These are phyloP conservation scores for Barnettozyma populi DNA, from an alignment of 805 yeast species.

Conservation along the genomic window DNA sequence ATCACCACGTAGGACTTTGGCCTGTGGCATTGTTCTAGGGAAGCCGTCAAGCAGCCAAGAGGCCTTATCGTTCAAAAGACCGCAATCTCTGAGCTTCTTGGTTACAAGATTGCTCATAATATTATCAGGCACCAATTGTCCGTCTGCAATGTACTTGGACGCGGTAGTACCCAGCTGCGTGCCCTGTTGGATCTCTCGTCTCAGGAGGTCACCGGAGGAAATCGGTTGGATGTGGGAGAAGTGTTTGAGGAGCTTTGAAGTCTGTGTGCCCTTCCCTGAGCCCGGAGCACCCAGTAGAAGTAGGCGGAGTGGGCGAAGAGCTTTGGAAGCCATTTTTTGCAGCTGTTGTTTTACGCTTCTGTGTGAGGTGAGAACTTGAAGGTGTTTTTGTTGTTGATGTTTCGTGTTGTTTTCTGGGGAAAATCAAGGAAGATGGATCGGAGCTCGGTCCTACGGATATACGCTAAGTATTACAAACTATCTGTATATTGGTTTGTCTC, in stretches of 20 bases:
- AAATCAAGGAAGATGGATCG: not conserved
- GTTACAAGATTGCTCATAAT: constrained; percentile 57
- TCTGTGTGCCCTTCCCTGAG: constrained; percentile 90
- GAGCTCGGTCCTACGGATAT: no score
- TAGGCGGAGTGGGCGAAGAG: constrained; percentile 47
- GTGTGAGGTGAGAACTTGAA: no score
- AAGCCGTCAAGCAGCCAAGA: constrained; percentile 88
- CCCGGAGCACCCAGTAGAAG: constrained; percentile 92
- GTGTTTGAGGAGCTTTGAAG: constrained; percentile 53
- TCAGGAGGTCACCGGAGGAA: constrained; percentile 80
- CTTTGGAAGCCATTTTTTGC: not conserved
- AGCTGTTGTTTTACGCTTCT: not conserved
- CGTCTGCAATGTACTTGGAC: constrained; percentile 48
- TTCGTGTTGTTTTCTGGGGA: not conserved
- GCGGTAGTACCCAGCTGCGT: constrained; percentile 57
- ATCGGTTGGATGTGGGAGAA: constrained; percentile 52
- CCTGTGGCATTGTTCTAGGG: constrained; percentile 79
- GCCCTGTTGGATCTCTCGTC: constrained; percentile 54
- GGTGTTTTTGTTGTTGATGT: no score
- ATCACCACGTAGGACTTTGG: constrained; percentile 46
- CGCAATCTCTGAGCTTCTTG: constrained; percentile 36
- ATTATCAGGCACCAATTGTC: constrained; percentile 69
- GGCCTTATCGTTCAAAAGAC: constrained; percentile 39
- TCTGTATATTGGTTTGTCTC: no score
- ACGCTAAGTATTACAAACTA: no score